Base-by-base conservation (phyloP, 805 yeast genomes). In the Ogataea philodendri region DNA sequence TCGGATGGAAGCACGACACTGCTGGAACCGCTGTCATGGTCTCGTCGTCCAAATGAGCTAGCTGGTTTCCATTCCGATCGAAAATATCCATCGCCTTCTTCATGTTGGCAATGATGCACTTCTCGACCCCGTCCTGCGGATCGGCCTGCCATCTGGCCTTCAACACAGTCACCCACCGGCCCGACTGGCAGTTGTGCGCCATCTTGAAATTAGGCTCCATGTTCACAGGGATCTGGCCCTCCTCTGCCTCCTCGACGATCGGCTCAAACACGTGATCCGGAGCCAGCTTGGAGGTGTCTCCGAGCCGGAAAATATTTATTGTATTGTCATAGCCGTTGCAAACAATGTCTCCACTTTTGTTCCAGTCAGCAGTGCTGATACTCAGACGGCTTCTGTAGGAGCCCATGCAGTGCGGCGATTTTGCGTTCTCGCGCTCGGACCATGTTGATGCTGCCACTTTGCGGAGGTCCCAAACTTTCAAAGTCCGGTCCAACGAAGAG, bases 301-400 rank as follows among this genome's bases (percentile, higher is more conserved):
- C 68, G 19, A 80, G 67, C 46, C 78, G 76, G 58, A 89, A 87
- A 4, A 90, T 60, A 45, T 82, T 72, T 22, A 90, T 73, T 0
- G 86, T 78, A 52, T 89, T 90, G 54, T 85, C 97, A 53, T 90
- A 90, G 1, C 97, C 97, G 57, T 93, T 90, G 59, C 95, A 84
- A 0, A 93, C 96, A 30, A 90, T 66, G 37, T 74, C 76, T 35
- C 74, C 75, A 15, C 76, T 72, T 9, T 66, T 54, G 52, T 80
- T 84, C 85, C 95, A 90, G 35, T 88, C 94, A 0, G 88, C 84
- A 15, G 84, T 77, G 30, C 94, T 83, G 2, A 93, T 77, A 35
- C 96, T 85, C 22, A 93, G 65, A 39, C 96, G 65, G 5, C 95
- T 84, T 18, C 69, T 59, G 55, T 79, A 90, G 5, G 74, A 66